Evolutionary conservation across 805 yeast genomes (phyloP), one percentile per base, ranked within the genome.

Genomic region (Kazachstania kunashirensis): DNA sequence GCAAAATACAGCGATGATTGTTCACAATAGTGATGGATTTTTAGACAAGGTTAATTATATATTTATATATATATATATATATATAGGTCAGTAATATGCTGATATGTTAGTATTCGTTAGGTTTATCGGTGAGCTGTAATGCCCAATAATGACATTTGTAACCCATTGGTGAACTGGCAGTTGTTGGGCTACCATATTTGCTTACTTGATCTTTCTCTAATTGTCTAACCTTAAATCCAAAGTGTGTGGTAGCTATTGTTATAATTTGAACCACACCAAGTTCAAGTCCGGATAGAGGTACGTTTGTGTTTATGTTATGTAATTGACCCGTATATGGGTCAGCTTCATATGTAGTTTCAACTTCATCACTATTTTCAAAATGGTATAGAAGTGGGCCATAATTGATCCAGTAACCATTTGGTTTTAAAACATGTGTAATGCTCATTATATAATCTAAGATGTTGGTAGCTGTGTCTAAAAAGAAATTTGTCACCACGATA

Each of bases 141-240:
- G 77, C 71, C 84, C 85, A 80, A 46, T 59, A 79, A 42, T 76
- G 80, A 48, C 84, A 77, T 19, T 68, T 61, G 47, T 77, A 79
- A 3, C 59, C 57, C 56, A 66, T 75, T 3, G 63, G 57, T 0
- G 77, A 75, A 44, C 75, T 55, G 5, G 73, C 52, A 29, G 54
- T 46, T 1, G 53, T 52, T 43, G 74, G 77, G 10, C 15, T 26
- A 18, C 78, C 70, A 48, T 80, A 80, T 1, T 71, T 64, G 12
- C 78, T 60, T 9, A 61, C 55, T 10, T 74, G 61, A 4, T 52
- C 65, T 1, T 66, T 53, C 41, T 67, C 68, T 24, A 57, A 63
- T 37, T 68, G 61, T 6, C 61, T 53, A 33, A 78, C 59, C 19
- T 44, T 47, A 52, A 78, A 77, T 3, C 82, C 82, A 28, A 70